phyloP scores from a whole-genome alignment of 2,329 filamentous ascomycete species.

The Alternaria tenuissima region DNA sequence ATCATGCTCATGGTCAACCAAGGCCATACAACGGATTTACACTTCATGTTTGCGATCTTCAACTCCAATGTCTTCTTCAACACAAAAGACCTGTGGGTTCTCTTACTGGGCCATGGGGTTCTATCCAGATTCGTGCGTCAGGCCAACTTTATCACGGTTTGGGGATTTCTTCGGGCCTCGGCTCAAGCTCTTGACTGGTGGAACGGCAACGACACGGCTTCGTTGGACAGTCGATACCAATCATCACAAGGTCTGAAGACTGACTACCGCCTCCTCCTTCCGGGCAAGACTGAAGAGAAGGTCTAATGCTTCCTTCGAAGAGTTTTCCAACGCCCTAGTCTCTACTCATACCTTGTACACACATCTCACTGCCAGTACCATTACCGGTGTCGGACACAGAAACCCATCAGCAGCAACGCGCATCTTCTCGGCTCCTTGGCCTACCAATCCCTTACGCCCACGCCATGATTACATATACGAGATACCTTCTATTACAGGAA shows the following conservation, averaged over 20 bases:
- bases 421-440: neutral
- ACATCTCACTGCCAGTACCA: neutral
- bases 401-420: neutral
- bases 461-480: neutral
- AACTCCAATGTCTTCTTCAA: constrained; percentile 2
- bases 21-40: neutral
- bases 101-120: neutral
- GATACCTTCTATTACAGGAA: neutral
- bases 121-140: neutral
- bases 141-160: neutral
- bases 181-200: neutral
- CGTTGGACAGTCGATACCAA: neutral
- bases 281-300: neutral
- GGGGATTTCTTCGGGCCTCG: neutral
- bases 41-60: neutral
- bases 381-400: neutral
- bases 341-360: neutral
- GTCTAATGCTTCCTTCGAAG: neutral
- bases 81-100: neutral
- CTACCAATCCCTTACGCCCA: neutral
- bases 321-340: neutral
- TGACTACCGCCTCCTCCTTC: neutral
- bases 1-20: neutral
- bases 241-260: neutral
- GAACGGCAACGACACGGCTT: neutral